Percentiles rank a stretch among this genome's conserved stretches.
Evolutionary conservation across 257 asterid species (phyloP).

Genomic region (Solanum pimpinellifolium): DNA sequence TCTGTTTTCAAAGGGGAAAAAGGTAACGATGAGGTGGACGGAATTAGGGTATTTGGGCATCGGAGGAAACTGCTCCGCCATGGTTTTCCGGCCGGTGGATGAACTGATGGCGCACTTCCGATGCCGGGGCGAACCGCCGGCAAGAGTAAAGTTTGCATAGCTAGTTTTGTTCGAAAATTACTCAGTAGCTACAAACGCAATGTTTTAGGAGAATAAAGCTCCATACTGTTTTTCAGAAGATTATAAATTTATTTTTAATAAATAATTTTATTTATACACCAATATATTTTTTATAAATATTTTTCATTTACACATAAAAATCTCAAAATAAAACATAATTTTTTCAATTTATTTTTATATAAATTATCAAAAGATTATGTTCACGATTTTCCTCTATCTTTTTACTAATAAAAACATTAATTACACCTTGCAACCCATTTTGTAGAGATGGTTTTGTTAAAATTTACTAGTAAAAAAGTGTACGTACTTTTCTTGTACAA

Average conservation of each 20-base stretch:
- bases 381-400: background rate
- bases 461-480: too few species aligned
- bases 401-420: background rate
- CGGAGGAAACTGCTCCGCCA: constrained; percentile 2
- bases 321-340: background rate
- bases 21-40: constrained; percentile 22
- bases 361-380: background rate
- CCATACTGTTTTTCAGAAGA: background rate
- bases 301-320: background rate
- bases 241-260: background rate
- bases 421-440: too few species aligned
- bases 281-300: background rate
- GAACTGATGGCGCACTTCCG: constrained; percentile 27
- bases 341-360: background rate
- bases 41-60: background rate
- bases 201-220: background rate
- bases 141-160: constrained; percentile 72
- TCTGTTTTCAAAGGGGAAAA: constrained; percentile 24
- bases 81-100: constrained; percentile 11
- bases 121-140: constrained; percentile 66
- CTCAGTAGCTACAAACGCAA: background rate
- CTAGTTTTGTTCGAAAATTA: background rate
- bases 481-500: too few species aligned
- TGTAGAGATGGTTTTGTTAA: too few species aligned
- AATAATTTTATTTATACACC: background rate